These are phyloP conservation scores for Spergularia marina DNA, from an alignment of 148 eudicot genomes.

Conservation along the genomic window DNA sequence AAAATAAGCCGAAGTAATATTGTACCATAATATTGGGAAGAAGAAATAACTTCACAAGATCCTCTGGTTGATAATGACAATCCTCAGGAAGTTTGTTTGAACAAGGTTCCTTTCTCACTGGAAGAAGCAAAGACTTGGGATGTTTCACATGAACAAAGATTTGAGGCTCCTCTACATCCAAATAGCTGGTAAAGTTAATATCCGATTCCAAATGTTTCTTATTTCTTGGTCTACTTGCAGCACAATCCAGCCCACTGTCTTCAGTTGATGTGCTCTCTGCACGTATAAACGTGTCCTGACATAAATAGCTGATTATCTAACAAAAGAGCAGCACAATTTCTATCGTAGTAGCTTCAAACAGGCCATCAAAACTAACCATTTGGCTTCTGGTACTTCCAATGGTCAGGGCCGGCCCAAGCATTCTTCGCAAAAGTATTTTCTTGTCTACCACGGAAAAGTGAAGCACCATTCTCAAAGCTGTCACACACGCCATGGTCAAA, in stretches of 20 bases:
- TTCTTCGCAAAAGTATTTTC: constrained; percentile 64
- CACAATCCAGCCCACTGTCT: constrained; percentile 41
- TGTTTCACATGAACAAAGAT: constrained; percentile 80
- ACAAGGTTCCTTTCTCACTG: constrained; percentile 56
- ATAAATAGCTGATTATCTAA: constrained; percentile 14
- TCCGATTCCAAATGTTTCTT: constrained; percentile 62
- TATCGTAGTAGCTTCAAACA: not conserved
- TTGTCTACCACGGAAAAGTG: constrained; percentile 49
- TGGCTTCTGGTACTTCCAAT: constrained; percentile 79
- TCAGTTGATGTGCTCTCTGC: constrained; percentile 31
- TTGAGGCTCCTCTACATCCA: constrained; percentile 50
- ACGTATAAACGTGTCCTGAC: constrained; percentile 1
- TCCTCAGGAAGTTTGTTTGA: constrained; percentile 90
- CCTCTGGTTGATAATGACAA: constrained; percentile 95
- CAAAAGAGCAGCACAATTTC: not conserved
- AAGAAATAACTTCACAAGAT: constrained; percentile 91
- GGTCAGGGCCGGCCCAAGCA: constrained; percentile 99
- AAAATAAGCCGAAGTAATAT: no score
- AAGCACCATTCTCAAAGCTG: constrained; percentile 49
- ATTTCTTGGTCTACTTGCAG: constrained; percentile 48
- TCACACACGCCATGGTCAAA: constrained; percentile 44
- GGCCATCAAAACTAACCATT: constrained; percentile 42
- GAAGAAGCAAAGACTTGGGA: constrained; percentile 74
- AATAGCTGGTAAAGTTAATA: constrained; percentile 56
- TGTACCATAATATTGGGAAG: constrained; percentile 71